phyloP scores from a whole-genome alignment of 2,329 filamentous ascomycete species.

The Fusarium chlamydosporum region DNA sequence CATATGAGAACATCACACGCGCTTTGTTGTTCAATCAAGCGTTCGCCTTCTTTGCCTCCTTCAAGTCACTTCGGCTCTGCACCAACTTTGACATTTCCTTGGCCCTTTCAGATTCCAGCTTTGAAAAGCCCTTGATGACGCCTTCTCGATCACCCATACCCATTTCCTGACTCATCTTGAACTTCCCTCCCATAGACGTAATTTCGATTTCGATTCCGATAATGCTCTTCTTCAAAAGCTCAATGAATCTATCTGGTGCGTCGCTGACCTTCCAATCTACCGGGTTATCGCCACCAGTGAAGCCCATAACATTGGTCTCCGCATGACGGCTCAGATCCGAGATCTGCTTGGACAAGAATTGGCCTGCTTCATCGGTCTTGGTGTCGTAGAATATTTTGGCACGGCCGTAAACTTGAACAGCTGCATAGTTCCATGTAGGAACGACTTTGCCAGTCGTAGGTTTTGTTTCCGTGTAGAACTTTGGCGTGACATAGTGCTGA shows the following conservation, averaged over 20 bases:
- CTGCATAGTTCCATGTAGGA: slow-evolving; percentile 79
- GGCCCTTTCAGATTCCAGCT: slow-evolving; percentile 52
- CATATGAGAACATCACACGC: no score
- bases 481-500: slow-evolving; percentile 77
- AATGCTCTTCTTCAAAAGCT: slow-evolving; percentile 70
- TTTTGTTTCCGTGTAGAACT: slow-evolving; percentile 77
- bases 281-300: slow-evolving; percentile 57
- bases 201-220: slow-evolving; percentile 73
- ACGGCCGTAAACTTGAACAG: slow-evolving; percentile 73
- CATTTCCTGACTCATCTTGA: slow-evolving; percentile 77
- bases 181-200: slow-evolving; percentile 70
- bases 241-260: slow-evolving; percentile 69
- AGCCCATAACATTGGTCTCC: slow-evolving; percentile 71
- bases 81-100: slow-evolving; percentile 54
- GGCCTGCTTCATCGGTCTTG: slow-evolving; percentile 59
- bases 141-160: slow-evolving; percentile 66
- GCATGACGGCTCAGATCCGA: slow-evolving; percentile 64
- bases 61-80: slow-evolving; percentile 50
- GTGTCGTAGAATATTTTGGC: slow-evolving; percentile 68
- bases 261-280: slow-evolving; percentile 69
- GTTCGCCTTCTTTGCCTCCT: slow-evolving; percentile 39
- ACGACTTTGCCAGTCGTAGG: slow-evolving; percentile 75
- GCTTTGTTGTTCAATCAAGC: background rate
- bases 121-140: slow-evolving; percentile 69
- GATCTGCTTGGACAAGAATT: slow-evolving; percentile 65